Conservation (phyloP, 257 asterid species). For the Eustoma russellianum region DNA sequence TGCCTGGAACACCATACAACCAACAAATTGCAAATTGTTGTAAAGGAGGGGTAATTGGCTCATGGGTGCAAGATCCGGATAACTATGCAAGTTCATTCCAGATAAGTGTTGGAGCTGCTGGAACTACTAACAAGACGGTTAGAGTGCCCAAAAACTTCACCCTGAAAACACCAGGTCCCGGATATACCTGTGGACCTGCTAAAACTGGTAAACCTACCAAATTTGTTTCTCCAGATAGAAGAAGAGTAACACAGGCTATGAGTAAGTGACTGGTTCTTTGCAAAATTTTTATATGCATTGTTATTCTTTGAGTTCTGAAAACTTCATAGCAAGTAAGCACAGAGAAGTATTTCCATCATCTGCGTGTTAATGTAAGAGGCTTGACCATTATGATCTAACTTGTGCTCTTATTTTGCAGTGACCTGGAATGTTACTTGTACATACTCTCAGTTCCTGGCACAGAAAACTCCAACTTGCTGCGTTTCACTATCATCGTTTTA, state of each 20-base stretch:
- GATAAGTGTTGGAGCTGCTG: constrained; percentile 61
- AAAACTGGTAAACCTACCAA: constrained; percentile 58
- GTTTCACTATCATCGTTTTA: constrained; percentile 81
- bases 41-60: constrained; percentile 67
- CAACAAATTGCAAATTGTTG: constrained; percentile 80
- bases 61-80: constrained; percentile 67
- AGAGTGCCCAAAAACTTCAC: constrained; percentile 72
- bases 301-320: not conserved
- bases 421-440: constrained; percentile 46
- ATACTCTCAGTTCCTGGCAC: constrained; percentile 84
- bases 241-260: constrained; percentile 83
- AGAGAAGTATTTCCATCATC: too few relatives aligned
- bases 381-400: not conserved
- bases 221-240: constrained; percentile 48
- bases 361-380: not conserved
- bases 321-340: too few relatives aligned
- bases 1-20: constrained; percentile 83
- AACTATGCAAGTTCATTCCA: constrained; percentile 70
- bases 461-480: constrained; percentile 73
- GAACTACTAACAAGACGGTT: constrained; percentile 75
- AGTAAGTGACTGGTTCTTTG: constrained; percentile 36
- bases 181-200: constrained; percentile 82
- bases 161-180: constrained; percentile 70
- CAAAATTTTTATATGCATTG: not conserved
- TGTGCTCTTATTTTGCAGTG: not conserved